Base-by-base conservation (phyloP, 2,329 filamentous ascomycete species). In the Aspergillus latus region DNA sequence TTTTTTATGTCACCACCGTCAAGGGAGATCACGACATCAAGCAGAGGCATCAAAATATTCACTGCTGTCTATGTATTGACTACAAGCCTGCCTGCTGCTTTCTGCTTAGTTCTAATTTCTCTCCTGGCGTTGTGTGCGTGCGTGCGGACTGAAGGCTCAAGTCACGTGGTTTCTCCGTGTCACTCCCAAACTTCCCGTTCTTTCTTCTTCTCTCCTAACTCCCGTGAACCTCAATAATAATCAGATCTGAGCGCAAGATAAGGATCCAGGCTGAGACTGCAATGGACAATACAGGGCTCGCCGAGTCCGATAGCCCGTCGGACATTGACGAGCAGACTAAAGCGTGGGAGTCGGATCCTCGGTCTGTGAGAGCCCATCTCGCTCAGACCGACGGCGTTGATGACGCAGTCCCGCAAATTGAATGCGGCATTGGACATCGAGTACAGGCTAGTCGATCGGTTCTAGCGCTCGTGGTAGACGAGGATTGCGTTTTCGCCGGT, bases 401-500 rank as follows among this genome's bases (percentile, higher is more conserved):
- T 42, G 34, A 60, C 40, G 46, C 61, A 2, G 46, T 64, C 39
- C 59, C 69, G 5, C 61, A 60, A 11, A 64, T 66, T 36, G 69
- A 73, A 56, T 74, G 72, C 60, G 72, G 71, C 16, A 72, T 77
- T 53, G 74, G 74, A 40, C 74, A 77, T 57, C 74, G 74, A 32
- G 71, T 77, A 30, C 67, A 75, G 46, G 72, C 74, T 37, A 72
- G 71, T 57, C 67, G 74, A 44, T 77, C 74, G 15, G 76, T 79
- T 5, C 85, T 99, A 49, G 86, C 91, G 7, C 82, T 99, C 54
- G 90, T 87, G 3, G 85, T 96, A 26, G 92, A 90, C 56, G 82
- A 90, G 50, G 82, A 88, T 47, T 88, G 87, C 69, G 88, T 99
- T 52, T 99, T 91, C 73, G 92, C 93, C 15, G 94, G 94, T 40